These are phyloP conservation scores for Magnusiomyces paraingens DNA, from an alignment of 1,139 yeast genomes.

Conservation along the genomic window DNA sequence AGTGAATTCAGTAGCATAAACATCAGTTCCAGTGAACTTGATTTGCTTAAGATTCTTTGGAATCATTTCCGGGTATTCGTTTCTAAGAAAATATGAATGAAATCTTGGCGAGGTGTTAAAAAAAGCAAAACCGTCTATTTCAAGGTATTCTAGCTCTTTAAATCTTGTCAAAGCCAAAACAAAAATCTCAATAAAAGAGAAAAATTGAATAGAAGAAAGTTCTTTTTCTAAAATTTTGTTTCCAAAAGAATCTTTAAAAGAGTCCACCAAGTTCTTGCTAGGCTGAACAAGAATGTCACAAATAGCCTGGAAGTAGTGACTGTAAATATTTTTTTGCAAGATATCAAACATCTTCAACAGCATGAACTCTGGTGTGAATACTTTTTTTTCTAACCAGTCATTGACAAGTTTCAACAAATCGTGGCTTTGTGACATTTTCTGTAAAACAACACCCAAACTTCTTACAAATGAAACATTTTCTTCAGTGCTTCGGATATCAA, in stretches of 20 bases:
- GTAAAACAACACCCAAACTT: background rate
- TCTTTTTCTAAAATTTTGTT: background rate
- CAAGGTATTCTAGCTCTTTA: background rate
- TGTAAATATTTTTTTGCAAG: background rate
- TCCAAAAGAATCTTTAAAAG: background rate
- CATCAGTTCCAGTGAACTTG: conserved; percentile 1
- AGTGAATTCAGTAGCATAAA: background rate
- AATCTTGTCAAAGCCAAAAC: background rate
- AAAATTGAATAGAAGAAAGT: background rate
- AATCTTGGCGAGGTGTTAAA: background rate
- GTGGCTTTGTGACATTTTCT: too few species aligned
- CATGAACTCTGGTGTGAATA: background rate
- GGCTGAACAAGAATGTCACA: background rate
- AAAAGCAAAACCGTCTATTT: conserved; percentile 2
- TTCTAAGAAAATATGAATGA: conserved; percentile 1
- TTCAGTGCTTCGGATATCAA: background rate
- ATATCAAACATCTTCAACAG: background rate
- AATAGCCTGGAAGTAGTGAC: background rate
- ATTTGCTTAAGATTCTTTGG: background rate
- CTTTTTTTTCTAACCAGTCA: too few species aligned
- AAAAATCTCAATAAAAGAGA: background rate
- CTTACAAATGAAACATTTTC: background rate
- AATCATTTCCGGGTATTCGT: background rate
- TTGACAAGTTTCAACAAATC: too few species aligned
- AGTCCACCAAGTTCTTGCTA: background rate